Conservation (phyloP, 345 rosid species). For the Bruguiera gymnorhiza region DNA sequence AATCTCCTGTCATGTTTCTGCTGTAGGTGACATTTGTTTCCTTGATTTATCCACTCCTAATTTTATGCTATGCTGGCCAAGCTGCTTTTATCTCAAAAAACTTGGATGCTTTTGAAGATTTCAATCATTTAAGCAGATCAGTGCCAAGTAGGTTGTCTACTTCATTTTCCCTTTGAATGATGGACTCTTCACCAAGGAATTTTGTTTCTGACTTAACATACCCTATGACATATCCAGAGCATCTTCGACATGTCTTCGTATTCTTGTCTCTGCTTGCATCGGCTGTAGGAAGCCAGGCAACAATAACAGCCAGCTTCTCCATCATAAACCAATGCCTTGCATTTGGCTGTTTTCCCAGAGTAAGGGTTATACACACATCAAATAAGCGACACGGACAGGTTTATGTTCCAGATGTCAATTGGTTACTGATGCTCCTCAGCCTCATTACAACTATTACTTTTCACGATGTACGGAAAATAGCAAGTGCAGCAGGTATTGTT, state of each 20-base stretch:
- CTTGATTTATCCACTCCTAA: constrained; percentile 48
- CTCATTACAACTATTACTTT: constrained; percentile 45
- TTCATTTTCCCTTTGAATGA: neutral
- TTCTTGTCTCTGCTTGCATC: constrained; percentile 51
- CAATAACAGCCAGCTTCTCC: constrained; percentile 60
- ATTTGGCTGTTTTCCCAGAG: constrained; percentile 53
- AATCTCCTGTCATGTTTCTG: constrained; percentile 5
- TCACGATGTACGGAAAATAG: constrained; percentile 32
- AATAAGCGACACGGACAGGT: constrained; percentile 49
- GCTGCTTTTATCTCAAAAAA: constrained; percentile 56
- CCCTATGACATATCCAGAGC: constrained; percentile 27
- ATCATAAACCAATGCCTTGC: constrained; percentile 61
- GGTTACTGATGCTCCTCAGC: constrained; percentile 59
- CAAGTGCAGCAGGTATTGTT: constrained; percentile 46
- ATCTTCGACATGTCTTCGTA: constrained; percentile 37
- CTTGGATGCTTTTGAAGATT: constrained; percentile 13
- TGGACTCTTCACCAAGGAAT: neutral
- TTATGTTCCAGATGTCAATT: constrained; percentile 57
- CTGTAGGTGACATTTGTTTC: constrained; percentile 46
- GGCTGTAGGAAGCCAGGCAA: constrained; percentile 51
- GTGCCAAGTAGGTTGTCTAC: constrained; percentile 37
- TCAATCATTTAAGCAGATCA: constrained; percentile 45
- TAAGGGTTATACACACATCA: constrained; percentile 54
- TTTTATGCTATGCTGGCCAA: constrained; percentile 57
- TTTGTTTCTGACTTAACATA: constrained; percentile 13